These are phyloP conservation scores for Breviolum minutum DNA, from an alignment of 73 alveolate species.

Conservation along the genomic window DNA sequence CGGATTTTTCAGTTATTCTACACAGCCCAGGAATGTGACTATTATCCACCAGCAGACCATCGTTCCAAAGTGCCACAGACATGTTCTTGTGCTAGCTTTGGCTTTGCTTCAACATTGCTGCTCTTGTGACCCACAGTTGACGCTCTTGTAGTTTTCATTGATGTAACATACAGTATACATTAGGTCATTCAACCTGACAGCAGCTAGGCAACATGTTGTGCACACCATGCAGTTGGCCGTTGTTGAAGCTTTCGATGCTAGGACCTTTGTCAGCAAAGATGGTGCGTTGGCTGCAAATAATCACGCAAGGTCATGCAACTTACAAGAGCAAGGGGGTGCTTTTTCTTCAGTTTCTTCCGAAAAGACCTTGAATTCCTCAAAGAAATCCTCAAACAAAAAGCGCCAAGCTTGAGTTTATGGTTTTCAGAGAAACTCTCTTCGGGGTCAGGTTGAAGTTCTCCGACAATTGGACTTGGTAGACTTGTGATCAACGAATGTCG, in stretches of 20 bases:
- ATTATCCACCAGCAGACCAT: slow-evolving; percentile 45
- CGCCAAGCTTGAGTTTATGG: neutral
- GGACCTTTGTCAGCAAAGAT: slow-evolving; percentile 42
- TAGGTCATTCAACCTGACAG: neutral
- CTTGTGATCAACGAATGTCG: too few relatives aligned
- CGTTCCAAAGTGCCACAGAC: slow-evolving; percentile 28
- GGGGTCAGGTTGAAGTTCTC: too few relatives aligned
- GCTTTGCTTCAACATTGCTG: too few relatives aligned
- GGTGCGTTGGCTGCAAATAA: neutral
- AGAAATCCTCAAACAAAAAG: neutral
- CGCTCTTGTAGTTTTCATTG: too few relatives aligned
- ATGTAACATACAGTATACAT: neutral
- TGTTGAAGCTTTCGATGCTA: neutral
- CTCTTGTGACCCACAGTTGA: too few relatives aligned
- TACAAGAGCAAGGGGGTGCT: too few relatives aligned
- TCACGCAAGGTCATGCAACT: neutral
- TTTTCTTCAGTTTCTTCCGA: too few relatives aligned
- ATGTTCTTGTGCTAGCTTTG: neutral
- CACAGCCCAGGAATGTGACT: slow-evolving; percentile 25
- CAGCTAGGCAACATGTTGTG: too few relatives aligned
- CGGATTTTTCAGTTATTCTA: neutral
- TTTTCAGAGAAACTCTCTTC: too few relatives aligned
- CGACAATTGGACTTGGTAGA: too few relatives aligned
- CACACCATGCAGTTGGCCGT: neutral
- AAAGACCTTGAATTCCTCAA: too few relatives aligned